Percentiles rank a stretch among this genome's conserved stretches.
Evolutionary conservation across 768 basidiomycete genomes (phyloP).

Genomic region (Hygrocybe coccinea): DNA sequence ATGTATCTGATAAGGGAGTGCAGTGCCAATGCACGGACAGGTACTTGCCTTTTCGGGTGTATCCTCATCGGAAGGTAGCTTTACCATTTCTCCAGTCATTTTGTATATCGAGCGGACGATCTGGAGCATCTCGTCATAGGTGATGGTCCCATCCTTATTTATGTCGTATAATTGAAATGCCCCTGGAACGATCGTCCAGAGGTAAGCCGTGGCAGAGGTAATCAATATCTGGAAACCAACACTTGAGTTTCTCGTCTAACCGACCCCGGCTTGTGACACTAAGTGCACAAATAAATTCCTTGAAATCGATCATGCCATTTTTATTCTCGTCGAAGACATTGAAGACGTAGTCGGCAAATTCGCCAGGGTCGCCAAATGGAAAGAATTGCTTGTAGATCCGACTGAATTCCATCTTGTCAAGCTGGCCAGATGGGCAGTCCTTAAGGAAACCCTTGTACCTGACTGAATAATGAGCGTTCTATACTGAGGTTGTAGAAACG

Average conservation of each 20-base stretch:
- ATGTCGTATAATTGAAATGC: constrained; percentile 99
- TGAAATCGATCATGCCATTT: constrained; percentile 98
- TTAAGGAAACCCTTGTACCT: constrained; percentile 99
- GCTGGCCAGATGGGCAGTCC: constrained; percentile 94
- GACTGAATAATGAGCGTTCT: constrained; percentile 15
- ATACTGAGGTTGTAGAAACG: constrained; percentile 8
- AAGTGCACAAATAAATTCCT: constrained; percentile 97
- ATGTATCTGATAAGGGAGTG: constrained; percentile 7
- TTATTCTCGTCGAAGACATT: constrained; percentile 94
- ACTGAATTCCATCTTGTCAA: constrained; percentile 93
- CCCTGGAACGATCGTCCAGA: constrained; percentile 54
- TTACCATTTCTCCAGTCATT: constrained; percentile 99
- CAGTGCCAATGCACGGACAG: constrained; percentile 5
- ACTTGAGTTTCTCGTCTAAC: constrained; percentile 97
- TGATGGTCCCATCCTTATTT: constrained; percentile 96
- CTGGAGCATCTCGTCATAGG: constrained; percentile 98
- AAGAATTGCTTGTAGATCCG: constrained; percentile 99
- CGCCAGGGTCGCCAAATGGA: constrained; percentile 95
- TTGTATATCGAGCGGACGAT: constrained; percentile 99
- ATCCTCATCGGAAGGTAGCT: constrained; percentile 95
- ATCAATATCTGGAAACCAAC: constrained; percentile 44
- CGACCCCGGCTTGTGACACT: constrained; percentile 90
- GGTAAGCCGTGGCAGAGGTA: constrained; percentile 7
- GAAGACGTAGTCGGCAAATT: constrained; percentile 98
- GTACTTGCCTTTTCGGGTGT: constrained; percentile 91